A percentile compares a stretch with the other conserved stretches of the same genome.
Evolutionary conservation across 805 yeast genomes (phyloP).

Genomic region (Wickerhamomyces ciferrii): DNA sequence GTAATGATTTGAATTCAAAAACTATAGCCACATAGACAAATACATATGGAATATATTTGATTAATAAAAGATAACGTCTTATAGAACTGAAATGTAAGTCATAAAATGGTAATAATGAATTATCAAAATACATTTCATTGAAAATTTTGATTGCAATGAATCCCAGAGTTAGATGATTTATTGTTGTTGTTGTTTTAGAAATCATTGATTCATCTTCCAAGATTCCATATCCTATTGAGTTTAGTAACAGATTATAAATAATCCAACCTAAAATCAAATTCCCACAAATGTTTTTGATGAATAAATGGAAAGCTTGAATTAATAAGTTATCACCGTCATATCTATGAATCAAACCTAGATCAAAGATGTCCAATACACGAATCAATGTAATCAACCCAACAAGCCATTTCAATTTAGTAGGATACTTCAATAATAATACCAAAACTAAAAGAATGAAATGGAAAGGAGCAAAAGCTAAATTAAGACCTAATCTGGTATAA

Average conservation of each 20-base stretch:
- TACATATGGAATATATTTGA: not conserved
- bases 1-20: not conserved
- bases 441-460: not conserved
- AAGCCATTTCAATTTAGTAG: not conserved
- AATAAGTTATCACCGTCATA: not conserved
- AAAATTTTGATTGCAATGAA: not conserved
- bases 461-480: not conserved
- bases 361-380: not conserved
- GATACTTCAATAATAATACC: not conserved
- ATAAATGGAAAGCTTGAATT: not conserved
- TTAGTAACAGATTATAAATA: not conserved
- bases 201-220: constrained; percentile 1
- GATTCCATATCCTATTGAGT: not conserved
- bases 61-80: not conserved
- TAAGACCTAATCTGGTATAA: not conserved
- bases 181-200: not conserved
- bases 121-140: not conserved
- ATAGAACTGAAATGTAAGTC: not conserved
- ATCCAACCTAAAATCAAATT: not conserved
- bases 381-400: not conserved
- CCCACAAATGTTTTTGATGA: not conserved
- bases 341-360: not conserved
- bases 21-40: not conserved
- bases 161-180: not conserved
- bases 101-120: not conserved